Conservation (phyloP, 345 rosid genomes). For the Eutrema yunnanense region DNA sequence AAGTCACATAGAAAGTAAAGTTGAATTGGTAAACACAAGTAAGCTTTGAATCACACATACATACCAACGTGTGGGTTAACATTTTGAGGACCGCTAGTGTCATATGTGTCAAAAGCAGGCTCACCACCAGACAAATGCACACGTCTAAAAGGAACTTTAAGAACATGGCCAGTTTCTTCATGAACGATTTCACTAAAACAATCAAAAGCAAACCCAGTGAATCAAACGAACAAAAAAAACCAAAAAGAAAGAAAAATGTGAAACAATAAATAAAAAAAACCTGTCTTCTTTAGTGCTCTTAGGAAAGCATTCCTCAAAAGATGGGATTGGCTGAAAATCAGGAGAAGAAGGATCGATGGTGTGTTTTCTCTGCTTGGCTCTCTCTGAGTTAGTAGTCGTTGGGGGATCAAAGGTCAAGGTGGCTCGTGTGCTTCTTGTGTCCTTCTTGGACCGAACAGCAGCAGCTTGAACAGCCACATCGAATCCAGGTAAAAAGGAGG, state of each 20-base stretch:
- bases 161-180: constrained; percentile 75
- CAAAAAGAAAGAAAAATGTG: neutral
- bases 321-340: constrained; percentile 79
- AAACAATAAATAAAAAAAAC: constrained; percentile 25
- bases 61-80: constrained; percentile 70
- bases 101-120: constrained; percentile 76
- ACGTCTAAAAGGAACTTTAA: constrained; percentile 87
- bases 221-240: neutral
- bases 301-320: constrained; percentile 90
- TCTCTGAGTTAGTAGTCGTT: constrained; percentile 45
- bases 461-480: constrained; percentile 45
- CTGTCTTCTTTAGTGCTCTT: constrained; percentile 75
- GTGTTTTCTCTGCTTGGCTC: constrained; percentile 54
- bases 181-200: constrained; percentile 67
- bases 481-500: constrained; percentile 56
- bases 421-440: constrained; percentile 43
- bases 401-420: constrained; percentile 80
- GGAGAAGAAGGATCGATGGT: constrained; percentile 87
- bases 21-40: neutral
- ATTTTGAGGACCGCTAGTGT: constrained; percentile 96
- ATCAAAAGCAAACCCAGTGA: neutral
- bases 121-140: constrained; percentile 84
- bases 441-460: constrained; percentile 41
- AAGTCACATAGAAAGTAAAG: neutral
- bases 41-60: constrained; percentile 21